phyloP scores from a whole-genome alignment of 1,284 basidiomycete species.

The Omphalotus olearius region DNA sequence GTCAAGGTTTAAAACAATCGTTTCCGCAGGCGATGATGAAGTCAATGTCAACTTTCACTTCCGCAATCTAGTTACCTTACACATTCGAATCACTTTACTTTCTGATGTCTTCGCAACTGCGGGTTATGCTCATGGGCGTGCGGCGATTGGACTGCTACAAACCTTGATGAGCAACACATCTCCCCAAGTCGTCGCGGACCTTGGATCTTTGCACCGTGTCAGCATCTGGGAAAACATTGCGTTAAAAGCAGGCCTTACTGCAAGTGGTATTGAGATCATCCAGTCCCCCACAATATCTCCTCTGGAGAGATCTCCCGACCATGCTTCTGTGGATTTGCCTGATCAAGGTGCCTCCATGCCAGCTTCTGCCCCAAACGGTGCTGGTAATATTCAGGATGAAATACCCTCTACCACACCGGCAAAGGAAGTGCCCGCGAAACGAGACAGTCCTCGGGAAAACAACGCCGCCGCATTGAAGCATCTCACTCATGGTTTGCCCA shows the following conservation, averaged over 20 bases:
- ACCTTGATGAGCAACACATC: conserved; percentile 64
- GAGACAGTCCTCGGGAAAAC: conserved; percentile 45
- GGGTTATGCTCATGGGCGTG: conserved; percentile 79
- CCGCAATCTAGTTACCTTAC: conserved; percentile 73
- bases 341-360: conserved; percentile 27
- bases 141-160: conserved; percentile 74
- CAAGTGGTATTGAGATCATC: conserved; percentile 47
- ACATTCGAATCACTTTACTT: conserved; percentile 79
- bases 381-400: conserved; percentile 15
- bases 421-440: conserved; percentile 29
- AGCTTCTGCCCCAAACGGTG: conserved; percentile 18
- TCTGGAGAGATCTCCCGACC: conserved; percentile 41
- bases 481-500: conserved; percentile 77
- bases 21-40: conserved; percentile 37
- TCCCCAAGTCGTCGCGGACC: conserved; percentile 63
- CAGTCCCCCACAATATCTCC: conserved; percentile 37
- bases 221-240: conserved; percentile 85
- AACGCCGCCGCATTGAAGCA: conserved; percentile 82
- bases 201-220: conserved; percentile 83
- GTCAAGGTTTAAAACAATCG: conserved; percentile 10
- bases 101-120: conserved; percentile 89
- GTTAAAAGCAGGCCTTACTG: conserved; percentile 58
- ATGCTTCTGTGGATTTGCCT: conserved; percentile 33
- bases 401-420: conserved; percentile 18
- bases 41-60: conserved; percentile 64